Evolutionary conservation across 2,329 filamentous ascomycete species (phyloP).

Genomic region (Colletotrichum nymphaeae): DNA sequence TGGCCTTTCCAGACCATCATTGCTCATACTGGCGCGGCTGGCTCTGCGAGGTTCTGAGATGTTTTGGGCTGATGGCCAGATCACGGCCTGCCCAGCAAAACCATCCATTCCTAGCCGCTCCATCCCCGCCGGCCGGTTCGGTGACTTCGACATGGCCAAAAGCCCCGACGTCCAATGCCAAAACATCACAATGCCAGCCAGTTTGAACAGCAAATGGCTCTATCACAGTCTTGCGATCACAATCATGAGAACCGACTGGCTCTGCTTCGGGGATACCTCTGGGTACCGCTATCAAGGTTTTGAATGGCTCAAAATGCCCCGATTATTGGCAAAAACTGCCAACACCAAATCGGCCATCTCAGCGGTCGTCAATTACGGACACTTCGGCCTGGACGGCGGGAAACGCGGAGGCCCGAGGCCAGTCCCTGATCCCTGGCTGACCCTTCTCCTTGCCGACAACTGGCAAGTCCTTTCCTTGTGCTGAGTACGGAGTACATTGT

Average conservation of each 20-base stretch:
- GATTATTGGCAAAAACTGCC: background rate
- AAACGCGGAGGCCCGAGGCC: constrained; percentile 17
- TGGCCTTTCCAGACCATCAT: background rate
- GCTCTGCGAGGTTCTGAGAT: background rate
- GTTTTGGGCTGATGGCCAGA: constrained; percentile 5
- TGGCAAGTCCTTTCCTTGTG: background rate
- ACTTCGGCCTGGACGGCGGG: constrained; percentile 25
- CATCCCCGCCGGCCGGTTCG: constrained; percentile 5
- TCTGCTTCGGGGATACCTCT: background rate
- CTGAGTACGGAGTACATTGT: background rate
- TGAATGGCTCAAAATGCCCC: background rate
- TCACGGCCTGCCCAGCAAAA: constrained; percentile 11
- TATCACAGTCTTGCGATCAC: background rate
- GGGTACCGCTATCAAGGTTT: background rate
- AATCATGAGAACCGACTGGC: background rate
- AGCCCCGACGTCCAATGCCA: background rate
- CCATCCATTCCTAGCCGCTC: constrained; percentile 2
- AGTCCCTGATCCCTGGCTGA: constrained; percentile 22
- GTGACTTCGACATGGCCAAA: constrained; percentile 5
- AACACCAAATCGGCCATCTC: constrained; percentile 12
- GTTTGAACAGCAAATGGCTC: background rate
- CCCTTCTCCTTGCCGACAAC: constrained; percentile 5
- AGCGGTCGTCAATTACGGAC: constrained; percentile 9
- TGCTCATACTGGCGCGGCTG: background rate
- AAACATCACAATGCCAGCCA: background rate